phyloP scores from a whole-genome alignment of 176 grass and related monocot genomes.

The Carex littledalei region DNA sequence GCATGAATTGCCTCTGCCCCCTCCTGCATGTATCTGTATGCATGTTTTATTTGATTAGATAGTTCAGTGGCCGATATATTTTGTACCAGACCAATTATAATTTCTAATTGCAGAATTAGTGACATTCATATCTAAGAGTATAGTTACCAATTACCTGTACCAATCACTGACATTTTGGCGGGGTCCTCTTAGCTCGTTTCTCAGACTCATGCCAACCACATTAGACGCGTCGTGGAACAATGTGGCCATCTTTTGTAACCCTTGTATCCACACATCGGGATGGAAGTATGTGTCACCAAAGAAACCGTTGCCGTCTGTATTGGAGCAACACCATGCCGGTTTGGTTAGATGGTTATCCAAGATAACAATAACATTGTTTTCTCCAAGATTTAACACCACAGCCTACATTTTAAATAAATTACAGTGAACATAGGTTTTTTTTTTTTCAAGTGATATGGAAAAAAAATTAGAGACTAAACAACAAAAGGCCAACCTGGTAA shows the following conservation, averaged over 20 bases:
- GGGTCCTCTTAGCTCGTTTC: constrained; percentile 76
- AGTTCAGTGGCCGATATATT: not conserved
- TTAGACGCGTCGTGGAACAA: constrained; percentile 37
- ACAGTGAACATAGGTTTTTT: not conserved
- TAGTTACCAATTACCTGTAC: constrained; percentile 54
- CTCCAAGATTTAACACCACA: constrained; percentile 57
- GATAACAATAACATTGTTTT: constrained; percentile 74
- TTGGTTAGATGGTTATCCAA: constrained; percentile 93
- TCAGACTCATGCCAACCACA: constrained; percentile 87
- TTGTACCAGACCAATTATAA: not conserved
- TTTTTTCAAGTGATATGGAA: constrained; percentile 9
- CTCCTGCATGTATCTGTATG: constrained; percentile 76
- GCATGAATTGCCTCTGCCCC: constrained; percentile 78
- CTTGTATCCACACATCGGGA: constrained; percentile 63
- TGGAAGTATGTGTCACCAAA: constrained; percentile 74
- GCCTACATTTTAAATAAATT: constrained; percentile 21
- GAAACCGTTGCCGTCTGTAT: constrained; percentile 71
- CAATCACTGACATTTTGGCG: constrained; percentile 61
- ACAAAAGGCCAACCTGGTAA: constrained; percentile 34
- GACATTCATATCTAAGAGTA: not conserved
- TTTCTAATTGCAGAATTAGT: not conserved
- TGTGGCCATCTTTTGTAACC: constrained; percentile 59
- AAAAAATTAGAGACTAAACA: not conserved
- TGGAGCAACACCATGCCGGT: constrained; percentile 74
- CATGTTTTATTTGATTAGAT: not conserved